These are phyloP conservation scores for Amphirosellinia nigrospora DNA, from an alignment of 495 filamentous ascomycete genomes.

Conservation along the genomic window DNA sequence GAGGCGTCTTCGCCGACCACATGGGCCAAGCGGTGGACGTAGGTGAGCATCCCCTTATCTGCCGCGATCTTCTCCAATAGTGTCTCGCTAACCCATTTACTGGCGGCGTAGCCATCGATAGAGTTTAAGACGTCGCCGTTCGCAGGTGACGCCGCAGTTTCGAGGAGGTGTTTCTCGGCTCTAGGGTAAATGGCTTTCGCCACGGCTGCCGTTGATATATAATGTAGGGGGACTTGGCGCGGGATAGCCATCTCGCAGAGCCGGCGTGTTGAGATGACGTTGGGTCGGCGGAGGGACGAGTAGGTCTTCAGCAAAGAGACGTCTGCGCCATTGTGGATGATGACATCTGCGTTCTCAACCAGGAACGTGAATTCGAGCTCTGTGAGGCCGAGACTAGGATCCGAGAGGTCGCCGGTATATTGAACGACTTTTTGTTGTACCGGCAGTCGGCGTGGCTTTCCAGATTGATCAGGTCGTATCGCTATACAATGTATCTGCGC, in stretches of 20 bases:
- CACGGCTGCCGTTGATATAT: constrained; percentile 47
- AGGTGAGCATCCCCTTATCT: constrained; percentile 38
- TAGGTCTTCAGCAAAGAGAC: constrained; percentile 57
- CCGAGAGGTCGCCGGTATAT: constrained; percentile 43
- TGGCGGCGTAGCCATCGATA: constrained; percentile 51
- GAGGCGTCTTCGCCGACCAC: constrained; percentile 36
- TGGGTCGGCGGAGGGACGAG: constrained; percentile 44
- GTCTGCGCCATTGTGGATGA: constrained; percentile 61
- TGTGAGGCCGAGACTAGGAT: constrained; percentile 39
- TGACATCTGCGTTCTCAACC: constrained; percentile 35
- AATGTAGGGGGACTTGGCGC: constrained; percentile 47
- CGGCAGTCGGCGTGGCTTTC: constrained; percentile 25
- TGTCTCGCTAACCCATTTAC: constrained; percentile 58
- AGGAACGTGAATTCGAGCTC: constrained; percentile 30
- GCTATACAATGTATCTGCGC: constrained; percentile 32
- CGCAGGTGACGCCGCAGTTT: too few species aligned
- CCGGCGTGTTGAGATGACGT: constrained; percentile 47
- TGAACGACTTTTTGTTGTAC: constrained; percentile 42
- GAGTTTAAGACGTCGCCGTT: neutral
- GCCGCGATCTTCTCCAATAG: constrained; percentile 45
- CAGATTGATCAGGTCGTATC: constrained; percentile 20
- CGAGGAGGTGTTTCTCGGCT: neutral
- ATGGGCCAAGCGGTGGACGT: constrained; percentile 49
- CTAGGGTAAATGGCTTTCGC: constrained; percentile 4
- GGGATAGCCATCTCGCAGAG: constrained; percentile 29